Conservation (phyloP, 1,139 yeast species). For the Kluyveromyces sp. region DNA sequence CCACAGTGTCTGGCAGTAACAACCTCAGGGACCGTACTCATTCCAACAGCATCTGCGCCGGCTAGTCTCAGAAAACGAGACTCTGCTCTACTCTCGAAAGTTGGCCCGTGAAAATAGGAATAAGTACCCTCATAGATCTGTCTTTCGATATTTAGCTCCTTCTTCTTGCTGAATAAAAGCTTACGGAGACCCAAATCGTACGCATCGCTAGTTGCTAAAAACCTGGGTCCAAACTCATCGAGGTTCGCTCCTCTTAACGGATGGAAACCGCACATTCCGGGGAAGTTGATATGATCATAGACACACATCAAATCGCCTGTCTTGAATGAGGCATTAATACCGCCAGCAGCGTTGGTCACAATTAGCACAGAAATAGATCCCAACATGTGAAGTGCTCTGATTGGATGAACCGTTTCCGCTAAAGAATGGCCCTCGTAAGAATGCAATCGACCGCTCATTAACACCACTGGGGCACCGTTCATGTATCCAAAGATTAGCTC, state of each 20-base stretch:
- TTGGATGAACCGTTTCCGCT: constrained; percentile 77
- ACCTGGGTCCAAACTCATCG: constrained; percentile 74
- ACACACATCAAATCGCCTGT: constrained; percentile 92
- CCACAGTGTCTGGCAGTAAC: constrained; percentile 87
- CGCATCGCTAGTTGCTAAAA: constrained; percentile 83
- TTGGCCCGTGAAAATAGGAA: constrained; percentile 84
- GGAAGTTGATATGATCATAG: constrained; percentile 80
- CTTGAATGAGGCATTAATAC: constrained; percentile 53
- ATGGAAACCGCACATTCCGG: constrained; percentile 84
- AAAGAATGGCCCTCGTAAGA: constrained; percentile 86
- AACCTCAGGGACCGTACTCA: constrained; percentile 97
- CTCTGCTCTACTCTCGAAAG: constrained; percentile 91
- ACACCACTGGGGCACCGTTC: constrained; percentile 70
- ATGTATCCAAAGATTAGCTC: constrained; percentile 71
- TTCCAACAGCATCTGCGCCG: constrained; percentile 95
- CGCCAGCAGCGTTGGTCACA: constrained; percentile 95
- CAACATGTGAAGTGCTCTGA: constrained; percentile 62
- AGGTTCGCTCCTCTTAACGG: constrained; percentile 87
- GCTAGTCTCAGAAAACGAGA: constrained; percentile 61
- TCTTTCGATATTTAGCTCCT: constrained; percentile 48
- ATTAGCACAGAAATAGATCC: constrained; percentile 51
- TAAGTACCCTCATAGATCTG: constrained; percentile 80
- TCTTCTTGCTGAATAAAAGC: constrained; percentile 47
- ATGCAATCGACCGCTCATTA: constrained; percentile 91
- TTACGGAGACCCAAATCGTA: constrained; percentile 69